Evolutionary conservation across 2,329 filamentous ascomycete species (phyloP).

Genomic region (Byssoonygena ceratinophila): DNA sequence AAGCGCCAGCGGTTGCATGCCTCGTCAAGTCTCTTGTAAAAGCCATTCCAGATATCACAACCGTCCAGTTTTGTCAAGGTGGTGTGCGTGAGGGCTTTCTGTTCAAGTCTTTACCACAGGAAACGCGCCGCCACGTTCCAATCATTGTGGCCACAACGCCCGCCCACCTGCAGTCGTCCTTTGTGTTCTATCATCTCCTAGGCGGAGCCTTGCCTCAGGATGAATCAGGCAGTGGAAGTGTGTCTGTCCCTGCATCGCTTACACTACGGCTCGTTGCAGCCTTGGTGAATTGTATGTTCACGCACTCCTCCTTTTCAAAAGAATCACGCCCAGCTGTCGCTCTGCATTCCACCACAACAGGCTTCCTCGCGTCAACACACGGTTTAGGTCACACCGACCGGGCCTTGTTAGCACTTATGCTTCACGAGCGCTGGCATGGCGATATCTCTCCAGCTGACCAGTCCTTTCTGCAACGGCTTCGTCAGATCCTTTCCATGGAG

Average conservation of each 20-base stretch:
- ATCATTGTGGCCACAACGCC: conserved; percentile 51
- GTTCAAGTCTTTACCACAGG: conserved; percentile 55
- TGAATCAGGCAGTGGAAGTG: conserved; percentile 17
- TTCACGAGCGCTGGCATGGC: conserved; percentile 65
- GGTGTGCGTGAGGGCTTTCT: conserved; percentile 77
- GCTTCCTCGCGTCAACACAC: conserved; percentile 56
- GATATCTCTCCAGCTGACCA: conserved; percentile 50
- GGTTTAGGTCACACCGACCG: conserved; percentile 64
- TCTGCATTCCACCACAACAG: conserved; percentile 60
- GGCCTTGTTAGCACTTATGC: conserved; percentile 58
- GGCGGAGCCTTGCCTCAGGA: conserved; percentile 37
- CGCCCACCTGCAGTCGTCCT: conserved; percentile 42
- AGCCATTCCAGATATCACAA: conserved; percentile 58
- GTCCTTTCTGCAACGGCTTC: conserved; percentile 45
- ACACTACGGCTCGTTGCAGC: conserved; percentile 43
- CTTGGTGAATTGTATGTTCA: conserved; percentile 50
- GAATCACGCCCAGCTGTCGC: conserved; percentile 54
- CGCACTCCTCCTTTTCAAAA: conserved; percentile 42
- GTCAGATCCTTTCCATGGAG: conserved; percentile 43
- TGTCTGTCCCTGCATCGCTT: conserved; percentile 34
- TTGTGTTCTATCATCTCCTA: conserved; percentile 41
- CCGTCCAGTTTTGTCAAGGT: conserved; percentile 74
- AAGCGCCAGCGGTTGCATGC: conserved; percentile 74
- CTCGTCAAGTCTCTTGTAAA: conserved; percentile 65
- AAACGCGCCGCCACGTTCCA: conserved; percentile 55